Evolutionary conservation across 768 basidiomycete species (phyloP).

Genomic region (Suillus placidus): DNA sequence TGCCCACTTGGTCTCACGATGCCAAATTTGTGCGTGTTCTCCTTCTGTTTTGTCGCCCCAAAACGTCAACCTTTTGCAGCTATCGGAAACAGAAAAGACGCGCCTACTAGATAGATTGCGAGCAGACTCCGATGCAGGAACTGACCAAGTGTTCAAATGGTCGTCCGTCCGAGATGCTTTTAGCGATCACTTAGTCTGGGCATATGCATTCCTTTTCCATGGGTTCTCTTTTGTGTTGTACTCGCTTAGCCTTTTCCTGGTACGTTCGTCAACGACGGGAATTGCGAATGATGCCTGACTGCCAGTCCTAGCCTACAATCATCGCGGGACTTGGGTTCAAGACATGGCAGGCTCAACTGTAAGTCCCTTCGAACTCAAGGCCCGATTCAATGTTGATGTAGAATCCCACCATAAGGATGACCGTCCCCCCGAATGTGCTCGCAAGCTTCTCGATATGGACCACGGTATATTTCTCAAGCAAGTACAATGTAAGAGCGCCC

Average conservation of each 20-base stretch:
- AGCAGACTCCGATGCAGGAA: slow-evolving; percentile 56
- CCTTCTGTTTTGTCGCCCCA: slow-evolving; percentile 4
- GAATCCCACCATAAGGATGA: slow-evolving; percentile 43
- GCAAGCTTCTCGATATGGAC: slow-evolving; percentile 52
- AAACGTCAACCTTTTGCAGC: slow-evolving; percentile 32
- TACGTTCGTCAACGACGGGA: slow-evolving; percentile 23
- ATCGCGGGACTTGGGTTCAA: slow-evolving; percentile 58
- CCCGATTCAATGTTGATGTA: background rate
- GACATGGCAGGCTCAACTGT: slow-evolving; percentile 65
- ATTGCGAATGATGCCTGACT: background rate
- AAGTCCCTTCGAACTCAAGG: slow-evolving; percentile 19
- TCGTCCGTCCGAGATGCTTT: slow-evolving; percentile 56
- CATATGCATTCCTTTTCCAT: slow-evolving; percentile 62
- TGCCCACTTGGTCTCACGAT: slow-evolving; percentile 62
- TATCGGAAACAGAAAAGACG: slow-evolving; percentile 53
- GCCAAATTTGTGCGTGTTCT: slow-evolving; percentile 52
- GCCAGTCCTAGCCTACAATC: slow-evolving; percentile 53
- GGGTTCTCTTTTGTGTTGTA: slow-evolving; percentile 62
- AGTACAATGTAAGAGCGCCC: slow-evolving; percentile 46
- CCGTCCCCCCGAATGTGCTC: slow-evolving; percentile 59
- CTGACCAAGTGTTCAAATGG: slow-evolving; percentile 60
- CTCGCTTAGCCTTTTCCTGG: slow-evolving; percentile 61
- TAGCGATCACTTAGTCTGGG: slow-evolving; percentile 61
- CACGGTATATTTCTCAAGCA: slow-evolving; percentile 55
- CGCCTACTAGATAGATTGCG: slow-evolving; percentile 52